These are phyloP conservation scores for Hanseniaspora osmophila DNA, from an alignment of 805 yeast species.

Conservation along the genomic window DNA sequence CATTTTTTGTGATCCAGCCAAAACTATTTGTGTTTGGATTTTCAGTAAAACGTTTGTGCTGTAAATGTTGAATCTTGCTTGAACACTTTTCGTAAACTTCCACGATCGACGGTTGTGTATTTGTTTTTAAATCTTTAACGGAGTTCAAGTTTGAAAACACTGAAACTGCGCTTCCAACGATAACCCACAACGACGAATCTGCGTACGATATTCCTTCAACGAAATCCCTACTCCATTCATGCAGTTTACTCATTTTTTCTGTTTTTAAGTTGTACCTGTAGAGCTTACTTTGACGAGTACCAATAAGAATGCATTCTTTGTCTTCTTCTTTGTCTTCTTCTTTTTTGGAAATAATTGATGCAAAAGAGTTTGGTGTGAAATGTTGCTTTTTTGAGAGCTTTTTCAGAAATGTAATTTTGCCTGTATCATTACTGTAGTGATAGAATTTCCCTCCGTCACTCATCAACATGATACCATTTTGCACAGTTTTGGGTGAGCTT, in stretches of 20 bases:
- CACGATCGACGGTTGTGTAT: conserved; percentile 25
- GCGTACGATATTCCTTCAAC: conserved; percentile 21
- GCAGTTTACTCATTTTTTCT: neutral
- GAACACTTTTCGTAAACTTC: conserved; percentile 22
- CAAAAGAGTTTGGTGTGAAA: neutral
- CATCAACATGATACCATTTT: neutral
- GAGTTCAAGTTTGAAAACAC: conserved; percentile 10
- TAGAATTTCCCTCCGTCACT: neutral
- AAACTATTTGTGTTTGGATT: conserved; percentile 12
- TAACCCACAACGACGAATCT: conserved; percentile 6
- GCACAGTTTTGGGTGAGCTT: neutral
- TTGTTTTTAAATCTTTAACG: conserved; percentile 11
- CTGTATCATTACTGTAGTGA: neutral
- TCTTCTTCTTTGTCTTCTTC: too few species aligned
- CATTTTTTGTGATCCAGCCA: conserved; percentile 36
- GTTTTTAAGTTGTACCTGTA: conserved; percentile 5
- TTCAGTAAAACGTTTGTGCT: conserved; percentile 7
- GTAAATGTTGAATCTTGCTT: conserved; percentile 21
- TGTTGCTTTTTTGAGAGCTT: neutral
- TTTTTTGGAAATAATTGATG: neutral
- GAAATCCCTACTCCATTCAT: conserved; percentile 2
- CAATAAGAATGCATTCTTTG: conserved; percentile 2
- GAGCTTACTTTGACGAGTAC: conserved; percentile 11
- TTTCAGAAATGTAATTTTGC: neutral
- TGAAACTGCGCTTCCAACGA: conserved; percentile 9